These are phyloP conservation scores for Fusarium xyrophilum DNA, from an alignment of 2,329 filamentous ascomycete genomes.

Conservation along the genomic window DNA sequence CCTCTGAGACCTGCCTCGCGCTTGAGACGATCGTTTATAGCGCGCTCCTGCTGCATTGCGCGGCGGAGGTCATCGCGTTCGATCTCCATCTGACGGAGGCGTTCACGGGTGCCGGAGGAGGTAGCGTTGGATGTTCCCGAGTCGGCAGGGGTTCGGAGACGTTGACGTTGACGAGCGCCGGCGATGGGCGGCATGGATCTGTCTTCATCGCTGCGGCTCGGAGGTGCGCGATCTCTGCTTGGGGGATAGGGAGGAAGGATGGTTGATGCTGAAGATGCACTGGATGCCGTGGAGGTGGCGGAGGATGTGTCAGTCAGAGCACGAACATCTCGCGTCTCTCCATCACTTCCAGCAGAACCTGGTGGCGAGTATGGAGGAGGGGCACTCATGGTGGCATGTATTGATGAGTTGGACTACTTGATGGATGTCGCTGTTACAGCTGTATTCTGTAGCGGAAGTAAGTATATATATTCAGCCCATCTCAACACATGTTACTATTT, in stretches of 20 bases:
- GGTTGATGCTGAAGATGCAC: neutral
- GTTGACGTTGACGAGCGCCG: neutral
- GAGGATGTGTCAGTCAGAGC: neutral
- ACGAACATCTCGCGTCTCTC: neutral
- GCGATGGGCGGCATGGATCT: neutral
- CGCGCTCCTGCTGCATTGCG: slow-evolving; percentile 13
- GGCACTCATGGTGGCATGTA: neutral
- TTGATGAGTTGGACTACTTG: neutral
- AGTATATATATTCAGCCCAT: slow-evolving; percentile 2
- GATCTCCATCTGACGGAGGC: slow-evolving; percentile 15
- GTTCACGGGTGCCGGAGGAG: slow-evolving; percentile 10
- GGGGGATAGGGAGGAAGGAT: slow-evolving; percentile 10
- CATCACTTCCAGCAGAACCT: neutral
- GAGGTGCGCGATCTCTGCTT: neutral
- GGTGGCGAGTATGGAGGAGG: slow-evolving; percentile 19
- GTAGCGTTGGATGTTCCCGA: slow-evolving; percentile 11
- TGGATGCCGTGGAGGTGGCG: slow-evolving; percentile 5
- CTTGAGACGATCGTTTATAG: slow-evolving; percentile 9
- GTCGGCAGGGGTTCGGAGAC: neutral
- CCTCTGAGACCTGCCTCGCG: slow-evolving; percentile 2
- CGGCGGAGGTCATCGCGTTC: slow-evolving; percentile 13
- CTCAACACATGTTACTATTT: neutral
- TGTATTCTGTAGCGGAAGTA: neutral
- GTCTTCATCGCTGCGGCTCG: neutral
- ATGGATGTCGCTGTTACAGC: too few species aligned